Evolutionary conservation across 2,329 filamentous ascomycete species (phyloP), one percentile per base, ranked within the genome.

Genomic region (Clonostachys sp.): DNA sequence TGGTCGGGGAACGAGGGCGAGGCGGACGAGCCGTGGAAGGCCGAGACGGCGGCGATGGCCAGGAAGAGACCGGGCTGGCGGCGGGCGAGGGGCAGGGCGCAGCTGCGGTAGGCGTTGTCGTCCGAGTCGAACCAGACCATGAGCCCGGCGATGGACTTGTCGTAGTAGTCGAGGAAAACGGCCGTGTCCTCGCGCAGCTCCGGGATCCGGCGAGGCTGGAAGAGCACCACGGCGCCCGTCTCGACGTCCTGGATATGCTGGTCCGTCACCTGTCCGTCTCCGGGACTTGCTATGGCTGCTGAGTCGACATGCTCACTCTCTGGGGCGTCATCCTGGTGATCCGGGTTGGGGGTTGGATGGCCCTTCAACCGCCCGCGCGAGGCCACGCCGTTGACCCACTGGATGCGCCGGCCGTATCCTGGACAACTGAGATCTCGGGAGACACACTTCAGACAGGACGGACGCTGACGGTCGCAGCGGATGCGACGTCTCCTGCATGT

Each of bases 401-500:
- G 24, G 8, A 30, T 30, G 24, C 24, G 24, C 2, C 24, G 24
- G 24, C 24, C 24, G 24, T 30, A 30, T 30, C 24, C 24, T 30
- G 24, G 24, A 5, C 24, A 30, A 9, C 8, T 30, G 24, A 30
- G 24, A 5, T 30, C 24, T 30, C 17, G 2, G 7, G n/a, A n/a
- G 38, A 40, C n/a, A 18, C 38, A 40, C 38, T 40, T 40, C n/a
- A n/a, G n/a, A 18, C 38, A 40, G n/a, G n/a, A n/a, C 17, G 9
- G 35, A 17, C 17, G 5, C n/a, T 24, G 42, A 45, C 38, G 50
- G 48, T 12, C 40, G 42, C 5, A 16, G 12, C 5, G 43, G 17
- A 12, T 45, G 50, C 24, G 45, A 51, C 14, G 33, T 47, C 18
- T 39, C 35, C 18, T 34, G 20, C 12, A 42, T 30, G 24, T 30